Evolutionary conservation across 1,139 yeast genomes (phyloP).

Genomic region (Lodderomyces margitis): DNA sequence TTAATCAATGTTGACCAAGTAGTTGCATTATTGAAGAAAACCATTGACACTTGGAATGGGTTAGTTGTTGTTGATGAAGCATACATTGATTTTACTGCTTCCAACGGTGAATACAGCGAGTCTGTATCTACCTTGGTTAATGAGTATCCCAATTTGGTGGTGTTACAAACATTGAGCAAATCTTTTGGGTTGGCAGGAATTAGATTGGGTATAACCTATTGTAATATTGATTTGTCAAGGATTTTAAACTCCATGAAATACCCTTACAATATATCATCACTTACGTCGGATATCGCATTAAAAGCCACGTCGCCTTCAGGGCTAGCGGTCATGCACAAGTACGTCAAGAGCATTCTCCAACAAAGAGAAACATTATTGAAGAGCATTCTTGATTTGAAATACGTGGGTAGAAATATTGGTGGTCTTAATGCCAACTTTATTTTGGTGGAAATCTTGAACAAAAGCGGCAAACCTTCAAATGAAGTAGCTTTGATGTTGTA

Average conservation of each 20-base stretch:
- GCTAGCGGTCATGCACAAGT: slow-evolving; percentile 54
- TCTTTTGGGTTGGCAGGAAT: slow-evolving; percentile 96
- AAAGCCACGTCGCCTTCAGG: slow-evolving; percentile 70
- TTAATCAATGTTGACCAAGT: slow-evolving; percentile 51
- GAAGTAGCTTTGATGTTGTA: slow-evolving; percentile 69
- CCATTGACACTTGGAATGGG: slow-evolving; percentile 60
- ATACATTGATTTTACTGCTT: slow-evolving; percentile 68
- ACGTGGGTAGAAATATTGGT: slow-evolving; percentile 76
- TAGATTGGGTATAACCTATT: slow-evolving; percentile 78
- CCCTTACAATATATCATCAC: slow-evolving; percentile 88
- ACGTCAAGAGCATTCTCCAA: slow-evolving; percentile 47
- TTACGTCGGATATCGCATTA: slow-evolving; percentile 72
- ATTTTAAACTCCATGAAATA: slow-evolving; percentile 88
- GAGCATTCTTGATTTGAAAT: slow-evolving; percentile 51
- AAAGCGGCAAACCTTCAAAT: slow-evolving; percentile 62
- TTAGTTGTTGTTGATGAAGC: slow-evolving; percentile 92
- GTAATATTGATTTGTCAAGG: slow-evolving; percentile 56
- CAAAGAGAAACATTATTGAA: slow-evolving; percentile 57
- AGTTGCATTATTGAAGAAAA: slow-evolving; percentile 48
- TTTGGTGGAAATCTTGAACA: slow-evolving; percentile 65
- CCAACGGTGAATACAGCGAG: slow-evolving; percentile 26
- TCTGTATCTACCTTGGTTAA: slow-evolving; percentile 82
- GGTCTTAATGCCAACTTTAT: slow-evolving; percentile 88
- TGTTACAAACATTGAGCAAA: slow-evolving; percentile 87
- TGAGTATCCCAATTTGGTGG: slow-evolving; percentile 79